Conservation (phyloP, 2,329 filamentous ascomycete genomes). For the Zasmidium citrigriseum region DNA sequence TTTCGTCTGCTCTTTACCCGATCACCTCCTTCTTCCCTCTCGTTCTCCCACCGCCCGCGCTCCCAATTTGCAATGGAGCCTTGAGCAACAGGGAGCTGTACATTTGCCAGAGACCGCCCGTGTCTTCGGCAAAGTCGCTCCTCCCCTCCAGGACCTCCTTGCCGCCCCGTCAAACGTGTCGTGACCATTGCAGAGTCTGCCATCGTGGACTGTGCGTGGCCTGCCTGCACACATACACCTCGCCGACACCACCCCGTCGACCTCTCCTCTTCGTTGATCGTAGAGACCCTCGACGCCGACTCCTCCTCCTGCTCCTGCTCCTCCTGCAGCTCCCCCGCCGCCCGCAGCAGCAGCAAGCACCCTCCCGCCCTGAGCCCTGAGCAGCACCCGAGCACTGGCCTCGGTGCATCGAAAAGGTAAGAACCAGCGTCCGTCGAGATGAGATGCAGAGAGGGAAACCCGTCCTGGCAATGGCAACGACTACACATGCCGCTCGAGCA, state of each 20-base stretch:
- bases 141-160: conserved; percentile 19
- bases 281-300: conserved; percentile 37
- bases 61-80: conserved; percentile 23
- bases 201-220: conserved; percentile 25
- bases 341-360: conserved; percentile 8
- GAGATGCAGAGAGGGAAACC: not conserved
- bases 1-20: not conserved
- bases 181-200: conserved; percentile 26
- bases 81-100: conserved; percentile 22
- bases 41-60: conserved; percentile 8
- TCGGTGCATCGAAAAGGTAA: not conserved
- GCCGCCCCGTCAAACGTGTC: conserved; percentile 22
- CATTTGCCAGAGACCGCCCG: conserved; percentile 20
- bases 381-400: not conserved
- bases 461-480: not conserved
- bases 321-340: conserved; percentile 9
- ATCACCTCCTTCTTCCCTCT: conserved; percentile 7
- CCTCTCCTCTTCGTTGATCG: conserved; percentile 46
- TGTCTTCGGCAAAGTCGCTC: conserved; percentile 21
- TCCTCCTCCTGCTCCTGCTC: conserved; percentile 11
- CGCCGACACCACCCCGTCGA: conserved; percentile 26
- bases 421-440: not conserved
- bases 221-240: conserved; percentile 22
- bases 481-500: not conserved
- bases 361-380: no score